Conservation (phyloP, 2,329 filamentous ascomycete genomes). For the Colletotrichum cereale region DNA sequence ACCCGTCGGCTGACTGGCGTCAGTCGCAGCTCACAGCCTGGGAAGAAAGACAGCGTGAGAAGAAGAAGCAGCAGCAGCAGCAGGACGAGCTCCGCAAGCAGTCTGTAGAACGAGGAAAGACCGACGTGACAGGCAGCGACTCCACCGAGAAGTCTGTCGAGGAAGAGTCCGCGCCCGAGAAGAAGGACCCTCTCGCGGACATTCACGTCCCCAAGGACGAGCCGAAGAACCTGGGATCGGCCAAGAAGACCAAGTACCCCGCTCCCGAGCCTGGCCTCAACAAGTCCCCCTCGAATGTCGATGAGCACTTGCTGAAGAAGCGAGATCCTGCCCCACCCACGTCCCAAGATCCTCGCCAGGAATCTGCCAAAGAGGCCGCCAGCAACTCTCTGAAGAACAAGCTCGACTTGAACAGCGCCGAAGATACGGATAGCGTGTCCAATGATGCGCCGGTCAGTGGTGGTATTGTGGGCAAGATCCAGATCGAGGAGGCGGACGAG, state of each 20-base stretch:
- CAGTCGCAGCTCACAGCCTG: constrained; percentile 59
- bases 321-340: constrained; percentile 25
- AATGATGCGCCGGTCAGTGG: constrained; percentile 40
- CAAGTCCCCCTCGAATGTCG: constrained; percentile 32
- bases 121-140: neutral
- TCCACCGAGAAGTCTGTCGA: neutral
- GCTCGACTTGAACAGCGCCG: constrained; percentile 43
- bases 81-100: constrained; percentile 44
- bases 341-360: constrained; percentile 40
- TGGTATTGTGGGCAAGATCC: constrained; percentile 45
- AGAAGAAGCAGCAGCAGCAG: constrained; percentile 49
- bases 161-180: neutral
- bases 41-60: constrained; percentile 55
- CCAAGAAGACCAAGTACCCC: constrained; percentile 39
- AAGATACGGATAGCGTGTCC: constrained; percentile 30
- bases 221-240: constrained; percentile 23
- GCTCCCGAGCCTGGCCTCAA: constrained; percentile 34
- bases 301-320: constrained; percentile 38
- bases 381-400: constrained; percentile 45
- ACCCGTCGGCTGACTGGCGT: constrained; percentile 59
- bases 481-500: constrained; percentile 44
- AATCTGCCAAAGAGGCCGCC: constrained; percentile 24
- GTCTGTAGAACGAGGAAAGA: constrained; percentile 15
- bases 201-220: constrained; percentile 34
- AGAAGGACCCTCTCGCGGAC: constrained; percentile 31